Evolutionary conservation across 768 basidiomycete genomes (phyloP), one percentile per base, ranked within the genome.

Genomic region (Stropharia rugosoannulata): DNA sequence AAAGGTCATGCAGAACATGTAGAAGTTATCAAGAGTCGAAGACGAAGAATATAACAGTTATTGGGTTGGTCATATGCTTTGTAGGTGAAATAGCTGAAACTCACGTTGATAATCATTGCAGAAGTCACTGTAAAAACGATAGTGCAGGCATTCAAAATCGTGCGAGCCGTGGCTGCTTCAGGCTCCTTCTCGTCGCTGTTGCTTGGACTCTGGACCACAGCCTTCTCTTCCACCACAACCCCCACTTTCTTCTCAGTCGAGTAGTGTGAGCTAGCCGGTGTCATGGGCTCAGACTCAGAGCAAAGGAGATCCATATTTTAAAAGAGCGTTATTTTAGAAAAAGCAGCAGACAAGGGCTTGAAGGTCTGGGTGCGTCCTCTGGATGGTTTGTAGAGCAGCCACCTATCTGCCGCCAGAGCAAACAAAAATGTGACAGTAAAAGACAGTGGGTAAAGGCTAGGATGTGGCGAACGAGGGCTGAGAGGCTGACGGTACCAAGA

Each of bases 61-160:
- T 42, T n/a, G 47, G 35, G 49, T 52, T 18, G 41, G 18, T 15
- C 11, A 18, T 18, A 45, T 49, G 22, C 19, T 22, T 22, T 22
- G 22, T 4, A 22, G 22, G 22, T 22, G 22, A 22, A 41, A 19
- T 7, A 41, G 6, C 32, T 46, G 2, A 15, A 1, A 54, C 60
- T 40, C 39, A 64, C 62, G 51, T 64, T 64, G 47, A 64, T 59
- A 22, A 64, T 53, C 62, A 64, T 64, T 11, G 53, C 36, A 10
- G 55, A 56, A 1, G 62, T 64, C 19, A 59, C 58, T 9, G 60
- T 64, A 29, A 61, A 43, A 5, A 64, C 62, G 35, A 64, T 55
- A 10, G 59, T 51, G 48, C 59, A 59, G 16, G 59, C 46, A 19
- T 60, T 58, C 11, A 63, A 41, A 18, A 56, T 50, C 13, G 50